Conservation (phyloP, 2,329 filamentous ascomycete species). For the Diaporthe humulicola region DNA sequence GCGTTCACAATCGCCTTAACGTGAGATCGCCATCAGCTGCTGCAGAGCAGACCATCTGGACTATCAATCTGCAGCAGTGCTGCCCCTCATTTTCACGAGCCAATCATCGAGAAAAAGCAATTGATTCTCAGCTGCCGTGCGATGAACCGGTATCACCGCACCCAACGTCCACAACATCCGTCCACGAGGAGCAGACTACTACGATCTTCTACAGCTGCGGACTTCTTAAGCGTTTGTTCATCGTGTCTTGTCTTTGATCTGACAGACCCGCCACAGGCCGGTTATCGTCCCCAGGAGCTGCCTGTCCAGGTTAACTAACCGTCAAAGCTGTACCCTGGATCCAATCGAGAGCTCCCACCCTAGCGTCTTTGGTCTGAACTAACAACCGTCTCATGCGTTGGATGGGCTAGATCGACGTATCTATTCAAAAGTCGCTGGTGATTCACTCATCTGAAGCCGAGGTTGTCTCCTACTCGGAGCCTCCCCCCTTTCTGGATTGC, state of each 20-base stretch:
- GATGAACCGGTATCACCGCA: not conserved
- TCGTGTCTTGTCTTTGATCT: not conserved
- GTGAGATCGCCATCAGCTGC: conserved; percentile 13
- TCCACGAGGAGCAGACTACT: not conserved
- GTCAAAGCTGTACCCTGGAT: conserved; percentile 27
- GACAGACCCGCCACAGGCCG: not conserved
- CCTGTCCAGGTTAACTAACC: not conserved
- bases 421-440: not conserved
- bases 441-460: not conserved
- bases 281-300: not conserved
- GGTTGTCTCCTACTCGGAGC: conserved; percentile 10
- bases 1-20: not conserved
- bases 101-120: conserved; percentile 25
- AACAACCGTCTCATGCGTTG: not conserved
- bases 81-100: conserved; percentile 32
- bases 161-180: not conserved
- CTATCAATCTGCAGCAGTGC: conserved; percentile 2
- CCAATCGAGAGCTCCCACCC: conserved; percentile 33
- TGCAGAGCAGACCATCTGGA: not conserved
- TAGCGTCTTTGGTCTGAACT: conserved; percentile 30
- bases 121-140: conserved; percentile 7
- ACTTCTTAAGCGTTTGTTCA: not conserved
- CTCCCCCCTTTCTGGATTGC: conserved; percentile 29
- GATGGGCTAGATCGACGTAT: not conserved
- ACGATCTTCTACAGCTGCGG: not conserved